Evolutionary conservation across 768 basidiomycete genomes (phyloP).

Genomic region (Kwoniella heveanensis): DNA sequence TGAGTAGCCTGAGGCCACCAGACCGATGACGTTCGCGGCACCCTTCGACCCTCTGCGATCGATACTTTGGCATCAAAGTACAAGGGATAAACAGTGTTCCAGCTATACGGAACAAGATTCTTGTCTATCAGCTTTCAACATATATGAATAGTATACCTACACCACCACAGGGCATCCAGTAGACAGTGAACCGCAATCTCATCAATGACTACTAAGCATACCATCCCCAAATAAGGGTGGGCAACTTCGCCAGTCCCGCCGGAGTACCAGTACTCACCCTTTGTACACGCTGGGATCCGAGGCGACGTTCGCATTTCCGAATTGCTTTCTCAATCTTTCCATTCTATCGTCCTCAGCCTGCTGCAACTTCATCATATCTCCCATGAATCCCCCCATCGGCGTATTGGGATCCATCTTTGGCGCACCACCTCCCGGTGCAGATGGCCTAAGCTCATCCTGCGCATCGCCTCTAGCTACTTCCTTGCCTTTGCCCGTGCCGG

Average conservation of each 20-base stretch:
- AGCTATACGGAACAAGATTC: slow-evolving; percentile 67
- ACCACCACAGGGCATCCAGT: no score
- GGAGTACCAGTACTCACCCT: no score
- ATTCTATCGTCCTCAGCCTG: slow-evolving; percentile 38
- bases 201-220: no score
- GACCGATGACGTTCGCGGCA: slow-evolving; percentile 73
- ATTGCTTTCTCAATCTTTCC: slow-evolving; percentile 43
- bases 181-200: no score
- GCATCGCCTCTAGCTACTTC: slow-evolving; percentile 32
- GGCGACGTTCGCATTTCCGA: slow-evolving; percentile 42
- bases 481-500: slow-evolving; percentile 36
- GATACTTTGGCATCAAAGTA: slow-evolving; percentile 95
- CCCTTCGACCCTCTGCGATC: slow-evolving; percentile 78
- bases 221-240: no score
- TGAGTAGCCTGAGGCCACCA: slow-evolving; percentile 97
- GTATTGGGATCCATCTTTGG: slow-evolving; percentile 37
- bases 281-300: slow-evolving; percentile 47
- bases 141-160: neutral
- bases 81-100: slow-evolving; percentile 95
- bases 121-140: neutral
- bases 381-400: slow-evolving; percentile 56
- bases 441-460: slow-evolving; percentile 25
- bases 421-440: slow-evolving; percentile 6
- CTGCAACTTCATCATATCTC: slow-evolving; percentile 55
- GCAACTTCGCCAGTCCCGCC: no score